These are phyloP conservation scores for Lipomyces sp. DNA, from an alignment of 805 yeast genomes.

Conservation along the genomic window DNA sequence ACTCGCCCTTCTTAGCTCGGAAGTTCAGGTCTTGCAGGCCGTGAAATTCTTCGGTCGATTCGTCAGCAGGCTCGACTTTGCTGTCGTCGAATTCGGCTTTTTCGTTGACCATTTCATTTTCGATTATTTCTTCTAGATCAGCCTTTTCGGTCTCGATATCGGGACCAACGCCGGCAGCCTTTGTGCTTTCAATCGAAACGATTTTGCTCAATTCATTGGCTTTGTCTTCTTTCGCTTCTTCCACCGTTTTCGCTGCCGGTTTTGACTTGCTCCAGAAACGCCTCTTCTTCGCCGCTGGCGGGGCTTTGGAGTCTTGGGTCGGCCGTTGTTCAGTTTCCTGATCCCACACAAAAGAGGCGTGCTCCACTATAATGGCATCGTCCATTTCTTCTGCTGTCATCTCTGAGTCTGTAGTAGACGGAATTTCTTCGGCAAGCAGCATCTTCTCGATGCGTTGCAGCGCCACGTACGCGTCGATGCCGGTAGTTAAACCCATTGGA, in stretches of 20 bases:
- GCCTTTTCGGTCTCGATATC: slow-evolving; percentile 27
- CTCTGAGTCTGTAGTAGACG: slow-evolving; percentile 37
- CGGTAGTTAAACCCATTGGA: slow-evolving; percentile 62
- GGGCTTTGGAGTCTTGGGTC: slow-evolving; percentile 1
- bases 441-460: slow-evolving; percentile 51
- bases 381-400: slow-evolving; percentile 31
- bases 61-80: neutral
- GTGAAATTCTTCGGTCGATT: neutral
- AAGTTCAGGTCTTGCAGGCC: slow-evolving; percentile 50
- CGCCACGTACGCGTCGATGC: slow-evolving; percentile 61
- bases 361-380: slow-evolving; percentile 48
- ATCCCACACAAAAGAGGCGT: slow-evolving; percentile 71
- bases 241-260: slow-evolving; percentile 10
- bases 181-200: slow-evolving; percentile 34
- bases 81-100: neutral
- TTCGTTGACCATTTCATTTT: slow-evolving; percentile 6
- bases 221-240: slow-evolving; percentile 20
- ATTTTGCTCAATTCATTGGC: slow-evolving; percentile 17
- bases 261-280: slow-evolving; percentile 13
- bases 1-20: slow-evolving; percentile 58
- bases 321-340: slow-evolving; percentile 39
- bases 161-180: slow-evolving; percentile 3
- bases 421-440: slow-evolving; percentile 48
- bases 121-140: slow-evolving; percentile 31
- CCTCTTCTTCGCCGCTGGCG: slow-evolving; percentile 11